Conservation (phyloP, 2,329 filamentous ascomycete genomes). For the Helicocarpus griseus region DNA sequence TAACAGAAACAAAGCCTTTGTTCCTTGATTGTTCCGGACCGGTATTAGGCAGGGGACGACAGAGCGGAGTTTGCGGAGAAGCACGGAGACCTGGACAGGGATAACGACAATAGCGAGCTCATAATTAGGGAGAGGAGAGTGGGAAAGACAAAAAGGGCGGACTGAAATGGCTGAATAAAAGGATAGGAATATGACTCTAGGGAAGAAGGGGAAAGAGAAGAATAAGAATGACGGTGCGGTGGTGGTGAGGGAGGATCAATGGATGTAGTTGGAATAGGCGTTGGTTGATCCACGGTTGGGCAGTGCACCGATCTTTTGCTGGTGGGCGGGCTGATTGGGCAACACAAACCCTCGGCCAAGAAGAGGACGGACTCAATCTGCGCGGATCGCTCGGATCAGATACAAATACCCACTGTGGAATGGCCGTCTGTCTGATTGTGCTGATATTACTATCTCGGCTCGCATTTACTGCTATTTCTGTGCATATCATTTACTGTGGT, state of each 20-base stretch:
- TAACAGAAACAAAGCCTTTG: background rate
- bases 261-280: background rate
- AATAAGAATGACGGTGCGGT: background rate
- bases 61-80: background rate
- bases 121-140: background rate
- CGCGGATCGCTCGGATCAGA: background rate
- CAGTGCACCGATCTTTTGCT: background rate
- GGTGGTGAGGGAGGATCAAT: background rate
- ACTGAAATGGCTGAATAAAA: background rate
- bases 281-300: too few relatives aligned
- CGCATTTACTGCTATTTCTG: too few relatives aligned
- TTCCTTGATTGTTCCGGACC: background rate
- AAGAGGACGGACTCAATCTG: too few relatives aligned
- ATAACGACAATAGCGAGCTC: background rate
- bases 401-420: too few relatives aligned
- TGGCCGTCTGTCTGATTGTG: too few relatives aligned
- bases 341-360: too few relatives aligned
- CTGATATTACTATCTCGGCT: too few relatives aligned
- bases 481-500: too few relatives aligned
- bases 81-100: background rate
- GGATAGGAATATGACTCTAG: background rate
- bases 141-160: background rate
- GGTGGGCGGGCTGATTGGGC: too few relatives aligned
- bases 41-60: background rate
- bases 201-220: background rate